Evolutionary conservation across 805 yeast genomes (phyloP).

Genomic region (Candida schatavii): DNA sequence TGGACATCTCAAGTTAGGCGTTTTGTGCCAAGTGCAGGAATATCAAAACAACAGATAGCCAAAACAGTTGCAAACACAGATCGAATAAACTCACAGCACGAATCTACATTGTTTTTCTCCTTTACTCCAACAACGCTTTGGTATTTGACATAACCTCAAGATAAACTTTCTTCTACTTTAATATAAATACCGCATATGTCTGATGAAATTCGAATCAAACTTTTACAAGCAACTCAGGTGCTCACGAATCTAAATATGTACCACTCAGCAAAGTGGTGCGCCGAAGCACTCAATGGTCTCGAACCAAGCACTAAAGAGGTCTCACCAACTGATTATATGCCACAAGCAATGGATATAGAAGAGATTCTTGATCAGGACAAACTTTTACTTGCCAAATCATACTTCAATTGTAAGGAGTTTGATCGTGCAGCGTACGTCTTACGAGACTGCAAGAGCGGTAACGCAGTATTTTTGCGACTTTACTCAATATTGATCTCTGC

Average conservation of each 20-base stretch:
- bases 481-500: conserved; percentile 74
- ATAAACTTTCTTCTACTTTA: too few species aligned
- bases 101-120: background rate
- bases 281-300: conserved; percentile 75
- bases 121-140: too few species aligned
- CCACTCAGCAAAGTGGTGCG: conserved; percentile 77
- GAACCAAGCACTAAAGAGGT: background rate
- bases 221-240: conserved; percentile 28
- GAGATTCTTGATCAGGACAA: conserved; percentile 43
- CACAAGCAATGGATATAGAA: conserved; percentile 13
- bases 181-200: background rate
- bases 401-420: conserved; percentile 82
- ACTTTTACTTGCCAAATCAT: conserved; percentile 62
- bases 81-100: conserved; percentile 5
- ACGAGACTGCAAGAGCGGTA: conserved; percentile 47
- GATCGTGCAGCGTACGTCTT: conserved; percentile 69
- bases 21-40: background rate
- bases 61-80: conserved; percentile 6
- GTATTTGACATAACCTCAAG: too few species aligned
- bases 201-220: conserved; percentile 17
- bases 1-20: too few species aligned
- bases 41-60: too few species aligned
- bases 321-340: conserved; percentile 2
- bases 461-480: conserved; percentile 58
- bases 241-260: conserved; percentile 58